These are phyloP conservation scores for Ustilago vetiveriae DNA, from an alignment of 1,284 basidiomycete species.

Conservation along the genomic window DNA sequence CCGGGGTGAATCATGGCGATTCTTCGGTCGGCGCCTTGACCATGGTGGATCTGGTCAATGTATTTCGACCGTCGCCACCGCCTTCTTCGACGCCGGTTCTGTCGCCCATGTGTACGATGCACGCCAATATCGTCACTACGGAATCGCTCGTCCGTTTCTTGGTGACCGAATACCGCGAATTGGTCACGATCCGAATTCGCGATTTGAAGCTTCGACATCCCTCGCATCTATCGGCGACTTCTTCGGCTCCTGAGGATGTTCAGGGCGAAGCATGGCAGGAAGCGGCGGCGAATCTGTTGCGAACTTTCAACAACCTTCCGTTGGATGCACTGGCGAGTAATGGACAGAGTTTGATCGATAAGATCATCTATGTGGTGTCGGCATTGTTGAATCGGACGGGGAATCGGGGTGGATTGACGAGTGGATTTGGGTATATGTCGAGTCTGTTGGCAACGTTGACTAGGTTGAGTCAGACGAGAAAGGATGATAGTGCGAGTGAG, in stretches of 20 bases:
- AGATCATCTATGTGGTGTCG: conserved; percentile 49
- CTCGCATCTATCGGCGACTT: not conserved
- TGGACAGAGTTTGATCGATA: conserved; percentile 41
- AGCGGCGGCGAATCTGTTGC: conserved; percentile 39
- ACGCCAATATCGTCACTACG: conserved; percentile 55
- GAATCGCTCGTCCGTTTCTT: conserved; percentile 52
- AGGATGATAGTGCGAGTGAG: conserved; percentile 16
- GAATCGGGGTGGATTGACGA: not conserved
- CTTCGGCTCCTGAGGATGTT: conserved; percentile 4
- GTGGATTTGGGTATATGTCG: conserved; percentile 36
- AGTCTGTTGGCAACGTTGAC: conserved; percentile 37
- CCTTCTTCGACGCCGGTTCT: conserved; percentile 26
- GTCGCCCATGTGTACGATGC: conserved; percentile 52
- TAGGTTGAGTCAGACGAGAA: conserved; percentile 27
- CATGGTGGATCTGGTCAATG: conserved; percentile 36
- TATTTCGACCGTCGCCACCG: conserved; percentile 46
- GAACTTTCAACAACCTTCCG: conserved; percentile 38
- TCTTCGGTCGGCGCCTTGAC: conserved; percentile 1
- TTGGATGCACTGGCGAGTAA: conserved; percentile 51
- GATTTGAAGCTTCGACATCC: conserved; percentile 26
- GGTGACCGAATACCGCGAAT: conserved; percentile 46
- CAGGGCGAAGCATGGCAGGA: conserved; percentile 32
- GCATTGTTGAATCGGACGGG: conserved; percentile 26
- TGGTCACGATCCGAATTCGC: conserved; percentile 19
- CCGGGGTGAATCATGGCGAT: not conserved